A percentile compares a stretch with the other conserved stretches of the same genome.
Conservation (phyloP, 352 stramenopile genomes). For the Ophiocytium majus region DNA sequence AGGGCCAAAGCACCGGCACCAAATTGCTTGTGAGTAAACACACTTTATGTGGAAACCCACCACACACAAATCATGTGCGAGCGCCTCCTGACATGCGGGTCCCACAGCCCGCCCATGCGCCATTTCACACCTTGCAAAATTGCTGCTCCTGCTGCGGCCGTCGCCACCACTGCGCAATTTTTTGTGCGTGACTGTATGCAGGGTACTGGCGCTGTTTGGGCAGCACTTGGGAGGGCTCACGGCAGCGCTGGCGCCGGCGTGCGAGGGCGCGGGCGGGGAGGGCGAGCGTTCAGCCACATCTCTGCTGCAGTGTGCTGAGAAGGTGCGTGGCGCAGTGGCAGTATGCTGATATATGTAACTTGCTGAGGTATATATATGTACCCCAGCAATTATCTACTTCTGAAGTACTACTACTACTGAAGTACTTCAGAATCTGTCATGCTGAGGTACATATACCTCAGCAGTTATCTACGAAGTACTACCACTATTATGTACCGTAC, state of each 20-base stretch:
- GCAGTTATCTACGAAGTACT: too few relatives aligned
- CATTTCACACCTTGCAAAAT: neutral
- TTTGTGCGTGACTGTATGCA: too few relatives aligned
- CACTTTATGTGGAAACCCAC: neutral
- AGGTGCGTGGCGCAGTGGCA: neutral
- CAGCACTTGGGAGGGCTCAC: neutral
- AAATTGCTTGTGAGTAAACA: neutral
- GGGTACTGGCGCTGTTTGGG: neutral
- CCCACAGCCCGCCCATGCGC: neutral
- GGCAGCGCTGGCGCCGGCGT: conserved; percentile 8
- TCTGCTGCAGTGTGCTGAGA: neutral
- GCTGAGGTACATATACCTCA: too few relatives aligned
- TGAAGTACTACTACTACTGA: too few relatives aligned
- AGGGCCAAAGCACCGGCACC: too few relatives aligned
- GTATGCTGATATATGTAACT: too few relatives aligned
- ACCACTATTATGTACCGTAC: too few relatives aligned
- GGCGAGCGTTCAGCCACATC: neutral
- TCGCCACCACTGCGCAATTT: neutral
- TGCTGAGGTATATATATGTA: too few relatives aligned
- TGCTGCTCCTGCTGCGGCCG: neutral
- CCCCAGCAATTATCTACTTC: too few relatives aligned
- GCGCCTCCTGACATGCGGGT: too few relatives aligned
- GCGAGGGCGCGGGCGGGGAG: neutral
- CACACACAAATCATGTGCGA: neutral
- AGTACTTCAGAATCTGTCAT: too few relatives aligned